Conservation (phyloP, 257 asterid genomes). For the Solanum corneliomulleri region DNA sequence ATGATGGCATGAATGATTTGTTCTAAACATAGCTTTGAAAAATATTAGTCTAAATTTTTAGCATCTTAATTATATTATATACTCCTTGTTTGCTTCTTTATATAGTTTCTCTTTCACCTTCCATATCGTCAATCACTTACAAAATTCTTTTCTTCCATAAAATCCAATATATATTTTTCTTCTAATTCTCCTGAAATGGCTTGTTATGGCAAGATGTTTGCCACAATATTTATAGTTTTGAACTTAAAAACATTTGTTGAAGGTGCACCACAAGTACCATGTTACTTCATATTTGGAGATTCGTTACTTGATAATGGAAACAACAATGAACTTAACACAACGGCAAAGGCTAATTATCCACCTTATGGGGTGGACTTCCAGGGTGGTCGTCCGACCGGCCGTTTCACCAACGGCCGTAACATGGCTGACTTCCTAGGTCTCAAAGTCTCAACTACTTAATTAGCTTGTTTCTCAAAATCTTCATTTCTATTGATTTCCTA, state of each 20-base stretch:
- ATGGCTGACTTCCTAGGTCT: slow-evolving; percentile 12
- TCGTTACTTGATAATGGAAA: slow-evolving; percentile 13
- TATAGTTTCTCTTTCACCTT: background rate
- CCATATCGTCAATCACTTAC: background rate
- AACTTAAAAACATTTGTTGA: background rate
- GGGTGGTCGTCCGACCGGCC: background rate
- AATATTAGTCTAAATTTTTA: background rate
- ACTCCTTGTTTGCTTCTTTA: background rate
- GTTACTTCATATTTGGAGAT: slow-evolving; percentile 12
- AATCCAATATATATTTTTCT: background rate
- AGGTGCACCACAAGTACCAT: slow-evolving; percentile 9
- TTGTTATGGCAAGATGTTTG: background rate
- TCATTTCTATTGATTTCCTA: background rate
- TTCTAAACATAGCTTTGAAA: background rate
- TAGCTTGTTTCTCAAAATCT: background rate
- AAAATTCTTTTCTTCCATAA: background rate
- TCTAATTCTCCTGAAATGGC: background rate
- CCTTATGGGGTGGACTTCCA: slow-evolving; percentile 16
- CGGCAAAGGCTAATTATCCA: background rate
- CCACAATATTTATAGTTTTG: background rate
- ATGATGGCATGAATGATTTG: background rate
- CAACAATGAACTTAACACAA: slow-evolving; percentile 2
- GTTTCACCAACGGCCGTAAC: slow-evolving; percentile 8
- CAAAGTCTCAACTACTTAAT: background rate
- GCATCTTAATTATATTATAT: background rate